These are phyloP conservation scores for Chernovozyma aurita DNA, from an alignment of 1,139 yeast genomes.

Conservation along the genomic window DNA sequence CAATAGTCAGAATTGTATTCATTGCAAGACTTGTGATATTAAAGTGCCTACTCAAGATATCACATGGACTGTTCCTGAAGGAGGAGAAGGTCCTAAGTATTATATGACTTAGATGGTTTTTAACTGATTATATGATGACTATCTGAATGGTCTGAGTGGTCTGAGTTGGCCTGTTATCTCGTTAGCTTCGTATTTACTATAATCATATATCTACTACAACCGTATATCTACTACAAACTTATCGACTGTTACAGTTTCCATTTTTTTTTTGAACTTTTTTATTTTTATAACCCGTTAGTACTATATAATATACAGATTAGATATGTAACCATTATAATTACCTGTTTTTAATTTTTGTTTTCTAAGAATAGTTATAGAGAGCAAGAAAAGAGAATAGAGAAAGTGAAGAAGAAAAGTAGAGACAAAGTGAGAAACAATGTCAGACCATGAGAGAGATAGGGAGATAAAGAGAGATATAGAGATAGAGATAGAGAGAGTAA, in stretches of 20 bases:
- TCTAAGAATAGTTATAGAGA: not conserved
- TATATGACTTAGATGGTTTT: slow-evolving; percentile 73
- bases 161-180: too few species aligned
- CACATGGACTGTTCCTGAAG: slow-evolving; percentile 94
- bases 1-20: slow-evolving; percentile 94
- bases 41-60: slow-evolving; percentile 94
- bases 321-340: not conserved
- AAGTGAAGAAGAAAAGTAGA: not conserved
- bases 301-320: slow-evolving; percentile 4
- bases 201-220: too few species aligned
- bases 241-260: too few species aligned
- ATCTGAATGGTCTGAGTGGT: too few species aligned
- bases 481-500: too few species aligned
- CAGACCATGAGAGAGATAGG: too few species aligned
- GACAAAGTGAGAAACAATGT: not conserved
- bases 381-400: slow-evolving; percentile 2
- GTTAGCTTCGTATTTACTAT: too few species aligned
- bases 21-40: slow-evolving; percentile 97
- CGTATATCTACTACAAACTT: too few species aligned
- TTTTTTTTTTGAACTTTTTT: too few species aligned
- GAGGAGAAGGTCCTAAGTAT: slow-evolving; percentile 97
- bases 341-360: not conserved
- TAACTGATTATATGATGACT: too few species aligned
- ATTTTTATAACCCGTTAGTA: slow-evolving; percentile 3
- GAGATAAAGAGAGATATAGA: too few species aligned